Conservation (phyloP, 2,329 filamentous ascomycete species). For the Claviceps citrina region DNA sequence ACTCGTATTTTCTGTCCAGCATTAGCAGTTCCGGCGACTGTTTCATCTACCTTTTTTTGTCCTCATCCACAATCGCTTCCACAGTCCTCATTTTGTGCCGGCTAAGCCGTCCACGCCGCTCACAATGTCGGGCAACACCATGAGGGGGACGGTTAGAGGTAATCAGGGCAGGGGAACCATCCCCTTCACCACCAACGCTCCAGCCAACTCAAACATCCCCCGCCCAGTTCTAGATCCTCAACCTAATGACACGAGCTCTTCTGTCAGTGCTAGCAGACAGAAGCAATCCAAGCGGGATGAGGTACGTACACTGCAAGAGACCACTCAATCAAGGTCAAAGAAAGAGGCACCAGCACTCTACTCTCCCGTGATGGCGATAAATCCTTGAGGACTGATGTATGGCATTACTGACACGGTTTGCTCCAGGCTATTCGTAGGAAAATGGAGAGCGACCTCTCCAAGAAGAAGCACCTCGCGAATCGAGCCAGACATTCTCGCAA, state of each 20-base stretch:
- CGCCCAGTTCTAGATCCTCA: conserved; percentile 52
- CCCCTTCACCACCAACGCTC: conserved; percentile 46
- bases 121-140: conserved; percentile 44
- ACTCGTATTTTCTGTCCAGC: not conserved
- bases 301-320: conserved; percentile 40
- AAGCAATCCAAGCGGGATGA: conserved; percentile 98
- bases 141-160: conserved; percentile 55
- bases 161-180: conserved; percentile 41
- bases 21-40: not conserved
- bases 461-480: conserved; percentile 74
- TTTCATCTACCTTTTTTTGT: not conserved
- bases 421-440: conserved; percentile 83
- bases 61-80: not conserved
- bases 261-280: conserved; percentile 82
- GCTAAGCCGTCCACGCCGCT: conserved; percentile 1
- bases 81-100: not conserved
- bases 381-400: not conserved
- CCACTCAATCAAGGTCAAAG: not conserved
- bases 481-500: conserved; percentile 78
- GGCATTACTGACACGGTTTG: conserved; percentile 1
- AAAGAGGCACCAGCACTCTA: not conserved
- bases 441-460: conserved; percentile 93
- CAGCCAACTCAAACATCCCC: conserved; percentile 49
- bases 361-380: no score
- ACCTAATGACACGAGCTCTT: conserved; percentile 46